Percentiles rank a stretch among this genome's conserved stretches.
Conservation (phyloP, 441 rosid species). For the Populus hybrid region DNA sequence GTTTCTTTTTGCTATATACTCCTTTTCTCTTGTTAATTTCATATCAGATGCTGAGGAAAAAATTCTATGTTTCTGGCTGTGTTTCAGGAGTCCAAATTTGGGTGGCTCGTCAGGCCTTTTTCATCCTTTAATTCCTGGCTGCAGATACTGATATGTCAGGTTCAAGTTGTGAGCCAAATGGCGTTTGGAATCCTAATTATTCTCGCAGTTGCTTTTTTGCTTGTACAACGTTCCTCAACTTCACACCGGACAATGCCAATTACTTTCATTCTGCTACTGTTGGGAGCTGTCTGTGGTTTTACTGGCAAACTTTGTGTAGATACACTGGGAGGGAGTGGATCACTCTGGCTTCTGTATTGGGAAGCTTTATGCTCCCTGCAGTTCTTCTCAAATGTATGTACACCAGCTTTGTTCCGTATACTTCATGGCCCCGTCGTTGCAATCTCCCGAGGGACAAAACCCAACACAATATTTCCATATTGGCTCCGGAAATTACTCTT, state of each 20-base stretch:
- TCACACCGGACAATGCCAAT: conserved; percentile 68
- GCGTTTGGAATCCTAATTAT: conserved; percentile 67
- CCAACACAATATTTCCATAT: conserved; percentile 40
- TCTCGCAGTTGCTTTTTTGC: conserved; percentile 43
- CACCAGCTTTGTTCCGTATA: conserved; percentile 36
- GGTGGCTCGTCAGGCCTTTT: conserved; percentile 68
- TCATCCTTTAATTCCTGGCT: conserved; percentile 50
- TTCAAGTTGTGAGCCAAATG: conserved; percentile 54
- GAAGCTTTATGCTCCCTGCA: conserved; percentile 63
- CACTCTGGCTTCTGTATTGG: conserved; percentile 71
- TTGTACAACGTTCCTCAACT: conserved; percentile 57
- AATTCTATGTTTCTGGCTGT: neutral
- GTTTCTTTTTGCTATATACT: neutral
- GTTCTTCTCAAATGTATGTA: conserved; percentile 48
- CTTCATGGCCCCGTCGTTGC: conserved; percentile 51
- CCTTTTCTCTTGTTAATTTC: neutral
- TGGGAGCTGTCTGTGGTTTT: conserved; percentile 69
- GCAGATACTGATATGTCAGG: conserved; percentile 48
- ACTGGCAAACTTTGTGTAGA: conserved; percentile 84
- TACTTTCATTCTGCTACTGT: conserved; percentile 57
- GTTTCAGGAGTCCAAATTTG: conserved; percentile 44
- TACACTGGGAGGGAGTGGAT: conserved; percentile 75
- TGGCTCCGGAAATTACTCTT: conserved; percentile 56
- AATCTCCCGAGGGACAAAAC: conserved; percentile 26
- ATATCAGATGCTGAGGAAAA: neutral